Conservation (phyloP, 129 eudicot species). For the Pulicaria dysenterica region DNA sequence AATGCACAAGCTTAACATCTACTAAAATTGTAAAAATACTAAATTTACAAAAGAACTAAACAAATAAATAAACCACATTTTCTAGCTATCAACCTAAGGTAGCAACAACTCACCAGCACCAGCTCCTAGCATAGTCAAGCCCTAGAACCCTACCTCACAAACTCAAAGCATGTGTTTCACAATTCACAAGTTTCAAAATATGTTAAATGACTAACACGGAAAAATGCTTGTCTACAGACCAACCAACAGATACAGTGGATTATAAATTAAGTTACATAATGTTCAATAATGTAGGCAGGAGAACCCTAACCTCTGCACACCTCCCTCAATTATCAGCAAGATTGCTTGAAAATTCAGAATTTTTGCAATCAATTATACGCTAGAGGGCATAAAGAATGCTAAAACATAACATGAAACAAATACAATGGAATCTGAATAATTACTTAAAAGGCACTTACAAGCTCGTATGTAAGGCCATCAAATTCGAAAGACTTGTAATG, state of each 20-base stretch:
- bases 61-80: background rate
- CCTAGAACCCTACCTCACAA: conserved; percentile 4
- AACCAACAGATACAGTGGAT: background rate
- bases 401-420: conserved; percentile 1
- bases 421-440: background rate
- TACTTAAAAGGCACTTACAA: conserved; percentile 29
- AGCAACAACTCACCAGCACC: conserved; percentile 7
- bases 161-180: conserved; percentile 1
- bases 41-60: background rate
- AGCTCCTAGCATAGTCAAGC: background rate
- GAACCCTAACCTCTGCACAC: background rate
- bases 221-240: conserved; percentile 11
- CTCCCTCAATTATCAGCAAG: background rate
- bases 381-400: background rate
- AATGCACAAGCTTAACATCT: too few relatives aligned
- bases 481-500: conserved; percentile 51
- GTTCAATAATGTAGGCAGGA: background rate
- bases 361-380: background rate
- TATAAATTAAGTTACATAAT: background rate
- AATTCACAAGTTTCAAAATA: background rate
- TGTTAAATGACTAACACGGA: background rate
- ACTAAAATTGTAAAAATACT: background rate
- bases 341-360: background rate
- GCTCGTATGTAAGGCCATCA: conserved; percentile 48
- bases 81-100: conserved; percentile 9